These are phyloP conservation scores for Yarrowia divulgata DNA, from an alignment of 805 yeast species.

Conservation along the genomic window DNA sequence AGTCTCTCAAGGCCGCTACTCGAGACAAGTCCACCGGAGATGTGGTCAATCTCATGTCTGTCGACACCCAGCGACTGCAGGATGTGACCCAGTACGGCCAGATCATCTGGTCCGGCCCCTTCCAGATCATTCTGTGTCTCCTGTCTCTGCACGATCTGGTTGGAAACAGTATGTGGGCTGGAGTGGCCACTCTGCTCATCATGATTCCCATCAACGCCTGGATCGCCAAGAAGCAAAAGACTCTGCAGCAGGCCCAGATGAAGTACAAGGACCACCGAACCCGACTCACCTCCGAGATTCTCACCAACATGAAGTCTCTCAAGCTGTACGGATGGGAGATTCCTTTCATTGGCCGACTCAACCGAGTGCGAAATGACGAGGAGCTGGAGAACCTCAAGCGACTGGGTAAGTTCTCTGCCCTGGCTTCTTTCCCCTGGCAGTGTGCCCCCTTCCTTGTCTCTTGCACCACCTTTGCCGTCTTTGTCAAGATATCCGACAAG, in stretches of 20 bases:
- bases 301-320: constrained; percentile 86
- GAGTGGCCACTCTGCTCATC: constrained; percentile 71
- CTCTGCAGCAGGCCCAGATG: constrained; percentile 86
- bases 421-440: constrained; percentile 84
- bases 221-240: constrained; percentile 52
- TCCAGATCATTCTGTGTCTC: constrained; percentile 82
- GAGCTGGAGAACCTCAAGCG: constrained; percentile 78
- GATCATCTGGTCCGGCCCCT: constrained; percentile 91
- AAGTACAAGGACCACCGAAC: constrained; percentile 77
- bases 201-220: constrained; percentile 84
- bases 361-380: constrained; percentile 62
- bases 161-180: constrained; percentile 91
- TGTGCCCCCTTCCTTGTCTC: constrained; percentile 92
- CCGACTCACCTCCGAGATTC: constrained; percentile 82
- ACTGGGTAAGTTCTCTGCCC: constrained; percentile 78
- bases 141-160: constrained; percentile 73
- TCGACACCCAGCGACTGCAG: constrained; percentile 73
- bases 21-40: constrained; percentile 75
- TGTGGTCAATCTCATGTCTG: constrained; percentile 76
- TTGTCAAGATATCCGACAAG: constrained; percentile 64
- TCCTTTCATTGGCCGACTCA: constrained; percentile 66
- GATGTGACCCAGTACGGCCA: constrained; percentile 77
- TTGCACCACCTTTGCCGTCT: constrained; percentile 88
- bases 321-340: constrained; percentile 89
- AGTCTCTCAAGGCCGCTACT: constrained; percentile 65